Base-by-base conservation (phyloP, 2,329 filamentous ascomycete genomes). In the Periconia macrospinosa region DNA sequence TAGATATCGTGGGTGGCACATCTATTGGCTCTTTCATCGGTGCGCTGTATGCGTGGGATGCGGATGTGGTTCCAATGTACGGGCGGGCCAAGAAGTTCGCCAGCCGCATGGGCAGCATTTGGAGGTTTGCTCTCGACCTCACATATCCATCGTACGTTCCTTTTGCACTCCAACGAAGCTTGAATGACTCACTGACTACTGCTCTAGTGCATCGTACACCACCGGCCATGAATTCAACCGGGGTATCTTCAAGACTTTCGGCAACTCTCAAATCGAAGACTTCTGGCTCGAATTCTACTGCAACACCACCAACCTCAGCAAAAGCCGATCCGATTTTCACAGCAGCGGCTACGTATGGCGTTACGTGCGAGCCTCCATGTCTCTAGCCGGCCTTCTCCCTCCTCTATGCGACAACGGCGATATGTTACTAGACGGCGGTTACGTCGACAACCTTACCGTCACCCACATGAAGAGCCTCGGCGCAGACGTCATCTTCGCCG, bases 221-320 rank as follows among this genome's bases (percentile, higher is more conserved):
- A 99, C 94, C 0, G 94, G 94, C 1, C 94, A 99, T 70, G 94
- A 99, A 68, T 99, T 99, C 83, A 99, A 99, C 66, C 90, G 94
- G 7, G 94, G 94, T 41, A 97, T 99, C 60, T 99, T 97, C 84
- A 99, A 99, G 75, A 92, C 93, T 0, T 97, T 99, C 71, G 94
- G 92, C 14, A 91, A 97, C 67, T 90, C 91, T 10, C 94, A 97
- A 70, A 97, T 99, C 53, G 94, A 99, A 75, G 94, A 99, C 73
- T 99, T 97, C 68, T 99, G 94, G 94, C 83, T 99, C 11, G 92
- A 96, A 63, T 99, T 91, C 72, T 99, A 99, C 77, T 99, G 95
- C 82, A 99, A 99, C 76, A 97, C 94, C 0, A 99, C 95, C 37
- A 99, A 97, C 74, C 97, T 99, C 76, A 95, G 90, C 78, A 95